Evolutionary conservation across 139 green algal genomes (phyloP), one percentile per base, ranked within the genome.

Genomic region (Spirogloea muscicola): DNA sequence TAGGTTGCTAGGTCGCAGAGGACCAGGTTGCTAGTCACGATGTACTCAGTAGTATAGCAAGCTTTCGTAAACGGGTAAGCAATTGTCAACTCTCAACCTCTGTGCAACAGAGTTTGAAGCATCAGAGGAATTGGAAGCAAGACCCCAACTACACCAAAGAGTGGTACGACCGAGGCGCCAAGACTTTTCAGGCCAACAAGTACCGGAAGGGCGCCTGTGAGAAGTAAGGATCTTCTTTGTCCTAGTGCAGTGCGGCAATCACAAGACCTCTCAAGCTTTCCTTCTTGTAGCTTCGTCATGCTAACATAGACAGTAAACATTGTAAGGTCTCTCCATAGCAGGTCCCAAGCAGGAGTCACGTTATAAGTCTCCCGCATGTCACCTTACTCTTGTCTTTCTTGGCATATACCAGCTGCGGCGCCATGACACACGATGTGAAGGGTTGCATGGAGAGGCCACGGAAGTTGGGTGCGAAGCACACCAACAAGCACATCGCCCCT

Each of bases 191-290:
- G 75, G 92, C 93, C 16, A 92, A 84, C 46, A 97, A 96, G 82
- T 98, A 82, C 48, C 81, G 93, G 16, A 98, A 97, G 75, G 94
- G 94, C 5, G 90, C 93, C 0, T 98, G 94, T 82, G 87, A 95
- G 43, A 98, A 98, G 88, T 96, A 29, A 71, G 62, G n/a, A 10
- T 31, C n/a, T 29, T 63, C 52, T n/a, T n/a, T n/a, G n/a, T n/a
- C n/a, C n/a, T n/a, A n/a, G n/a, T n/a, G n/a, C n/a, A n/a, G n/a
- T n/a, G n/a, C n/a, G n/a, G n/a, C n/a, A n/a, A n/a, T n/a, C n/a
- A n/a, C n/a, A n/a, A n/a, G n/a, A n/a, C n/a, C n/a, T n/a, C n/a
- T n/a, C n/a, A n/a, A n/a, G n/a, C n/a, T n/a, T n/a, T 31, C 52
- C 3, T 1, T 41, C 51, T 25, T 61, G 31, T 61, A 27, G 1